phyloP scores from a whole-genome alignment of 2,329 filamentous ascomycete species.

The Monosporascus sp. region DNA sequence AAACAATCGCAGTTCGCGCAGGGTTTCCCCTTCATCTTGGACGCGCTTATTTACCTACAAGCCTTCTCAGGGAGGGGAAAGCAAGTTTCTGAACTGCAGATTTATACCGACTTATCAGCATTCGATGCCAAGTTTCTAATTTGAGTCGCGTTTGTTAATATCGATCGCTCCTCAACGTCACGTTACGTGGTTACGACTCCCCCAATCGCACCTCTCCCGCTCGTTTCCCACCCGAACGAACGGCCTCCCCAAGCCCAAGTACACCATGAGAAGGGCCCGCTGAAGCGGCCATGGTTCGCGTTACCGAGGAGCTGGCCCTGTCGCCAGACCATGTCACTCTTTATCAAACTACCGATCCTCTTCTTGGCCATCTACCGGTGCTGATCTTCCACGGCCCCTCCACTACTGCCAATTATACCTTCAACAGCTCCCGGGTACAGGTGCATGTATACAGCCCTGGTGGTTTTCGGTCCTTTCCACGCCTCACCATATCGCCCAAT shows the following conservation, averaged over 20 bases:
- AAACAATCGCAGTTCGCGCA: not conserved
- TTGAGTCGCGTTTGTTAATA: slow-evolving; percentile 1
- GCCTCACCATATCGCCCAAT: slow-evolving; percentile 87
- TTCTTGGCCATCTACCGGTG: slow-evolving; percentile 74
- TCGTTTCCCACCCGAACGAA: slow-evolving; percentile 7
- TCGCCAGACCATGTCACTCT: slow-evolving; percentile 77
- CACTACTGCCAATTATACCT: slow-evolving; percentile 78
- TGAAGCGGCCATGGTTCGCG: slow-evolving; percentile 69
- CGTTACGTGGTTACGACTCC: slow-evolving; percentile 13
- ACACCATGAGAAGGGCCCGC: slow-evolving; percentile 34
- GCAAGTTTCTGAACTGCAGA: not conserved
- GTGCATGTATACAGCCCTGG: slow-evolving; percentile 87
- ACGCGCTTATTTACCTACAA: not conserved
- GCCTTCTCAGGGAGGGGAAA: not conserved
- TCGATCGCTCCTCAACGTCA: slow-evolving; percentile 6
- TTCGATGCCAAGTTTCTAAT: not conserved
- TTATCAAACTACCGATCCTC: slow-evolving; percentile 82
- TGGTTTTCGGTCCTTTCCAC: slow-evolving; percentile 83
- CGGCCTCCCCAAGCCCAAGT: slow-evolving; percentile 10
- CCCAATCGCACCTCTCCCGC: slow-evolving; percentile 8
- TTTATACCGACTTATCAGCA: no score
- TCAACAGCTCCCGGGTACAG: slow-evolving; percentile 90
- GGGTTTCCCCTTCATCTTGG: not conserved
- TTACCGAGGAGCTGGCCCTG: slow-evolving; percentile 72
- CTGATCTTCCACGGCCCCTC: slow-evolving; percentile 91